These are phyloP conservation scores for Pythium vanterpoolii DNA, from an alignment of 352 stramenopile species.

Conservation along the genomic window DNA sequence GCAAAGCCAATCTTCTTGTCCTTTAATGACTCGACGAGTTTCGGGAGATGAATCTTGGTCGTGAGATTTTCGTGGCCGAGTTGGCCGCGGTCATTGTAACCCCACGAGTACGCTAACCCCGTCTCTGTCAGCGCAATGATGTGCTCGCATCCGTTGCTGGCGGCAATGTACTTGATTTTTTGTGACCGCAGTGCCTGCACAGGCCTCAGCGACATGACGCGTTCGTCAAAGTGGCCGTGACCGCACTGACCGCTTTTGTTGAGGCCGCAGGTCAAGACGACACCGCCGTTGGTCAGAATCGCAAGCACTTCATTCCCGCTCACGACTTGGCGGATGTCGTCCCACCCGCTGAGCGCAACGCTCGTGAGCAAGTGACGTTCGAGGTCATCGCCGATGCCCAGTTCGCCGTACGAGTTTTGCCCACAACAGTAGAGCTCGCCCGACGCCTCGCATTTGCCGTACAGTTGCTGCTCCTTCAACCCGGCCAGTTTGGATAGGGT, in stretches of 20 bases:
- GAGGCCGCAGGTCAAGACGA: slow-evolving; percentile 76
- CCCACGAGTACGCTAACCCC: slow-evolving; percentile 81
- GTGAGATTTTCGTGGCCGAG: slow-evolving; percentile 82
- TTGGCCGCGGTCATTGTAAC: slow-evolving; percentile 86
- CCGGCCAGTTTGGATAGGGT: slow-evolving; percentile 66
- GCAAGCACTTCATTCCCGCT: slow-evolving; percentile 83
- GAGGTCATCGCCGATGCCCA: slow-evolving; percentile 83
- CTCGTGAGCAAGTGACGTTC: slow-evolving; percentile 77
- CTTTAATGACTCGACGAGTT: slow-evolving; percentile 81
- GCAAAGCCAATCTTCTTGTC: slow-evolving; percentile 80
- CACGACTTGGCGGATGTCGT: slow-evolving; percentile 80
- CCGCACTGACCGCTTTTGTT: slow-evolving; percentile 89
- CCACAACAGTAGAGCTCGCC: slow-evolving; percentile 85
- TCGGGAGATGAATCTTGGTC: slow-evolving; percentile 82
- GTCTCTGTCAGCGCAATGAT: slow-evolving; percentile 83
- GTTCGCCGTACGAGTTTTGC: slow-evolving; percentile 87
- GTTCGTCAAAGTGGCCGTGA: slow-evolving; percentile 84
- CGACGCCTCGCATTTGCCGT: slow-evolving; percentile 81
- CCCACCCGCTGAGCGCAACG: slow-evolving; percentile 74
- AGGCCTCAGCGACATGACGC: slow-evolving; percentile 79
- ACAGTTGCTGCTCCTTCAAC: slow-evolving; percentile 84
- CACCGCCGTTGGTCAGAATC: slow-evolving; percentile 78
- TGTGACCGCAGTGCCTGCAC: slow-evolving; percentile 77
- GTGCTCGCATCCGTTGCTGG: slow-evolving; percentile 87
- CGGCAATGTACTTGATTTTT: slow-evolving; percentile 75